Base-by-base conservation (phyloP, 2,329 filamentous ascomycete genomes). In the Colletotrichum caudatum region DNA sequence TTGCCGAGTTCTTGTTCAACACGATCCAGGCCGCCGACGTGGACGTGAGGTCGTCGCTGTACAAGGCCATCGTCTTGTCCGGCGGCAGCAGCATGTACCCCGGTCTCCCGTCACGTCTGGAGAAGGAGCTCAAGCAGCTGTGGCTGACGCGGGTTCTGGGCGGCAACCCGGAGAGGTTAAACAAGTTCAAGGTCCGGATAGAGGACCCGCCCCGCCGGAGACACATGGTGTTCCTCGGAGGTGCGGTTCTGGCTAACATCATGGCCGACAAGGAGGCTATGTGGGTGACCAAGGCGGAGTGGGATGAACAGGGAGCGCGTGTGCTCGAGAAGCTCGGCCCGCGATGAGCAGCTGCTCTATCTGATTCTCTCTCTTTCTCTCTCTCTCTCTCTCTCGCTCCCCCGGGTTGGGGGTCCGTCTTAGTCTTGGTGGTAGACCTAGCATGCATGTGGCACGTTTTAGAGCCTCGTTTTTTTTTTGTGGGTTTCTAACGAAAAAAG, bases 101-200 rank as follows among this genome's bases (percentile, higher is more conserved):
- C 0, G 96, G 96, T 72, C 87, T 99, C 75, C 96, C 96, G 6
- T 97, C 94, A 73, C 90, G 96, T 74, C 84, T 99, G 82, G 96
- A 99, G 85, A 99, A 99, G 88, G 96, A 99, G 84, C 85, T 99
- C 77, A 99, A 99, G 88, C 96, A 99, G 86, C 85, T 99, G 77
- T 99, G 96, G 96, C 89, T 99, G 75, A 98, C 95, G 66, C 92
- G 92, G 75, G 94, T 98, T 54, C 86, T 99, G 76, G 89, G 92
- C 71, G 95, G 95, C 71, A 94, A 99, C 82, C 95, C 96, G 0
- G 95, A 98, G 84, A 90, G 96, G 76, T 83, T 99, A 79, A 94
- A 90, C 91, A 99, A 98, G 91, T 99, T 99, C 89, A 99, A 98
- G 90, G 95, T 99, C 76, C 91, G 96, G 82, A 98, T 99, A 86